These are phyloP conservation scores for Leccinum barrowsii DNA, from an alignment of 768 basidiomycete species.

Conservation along the genomic window DNA sequence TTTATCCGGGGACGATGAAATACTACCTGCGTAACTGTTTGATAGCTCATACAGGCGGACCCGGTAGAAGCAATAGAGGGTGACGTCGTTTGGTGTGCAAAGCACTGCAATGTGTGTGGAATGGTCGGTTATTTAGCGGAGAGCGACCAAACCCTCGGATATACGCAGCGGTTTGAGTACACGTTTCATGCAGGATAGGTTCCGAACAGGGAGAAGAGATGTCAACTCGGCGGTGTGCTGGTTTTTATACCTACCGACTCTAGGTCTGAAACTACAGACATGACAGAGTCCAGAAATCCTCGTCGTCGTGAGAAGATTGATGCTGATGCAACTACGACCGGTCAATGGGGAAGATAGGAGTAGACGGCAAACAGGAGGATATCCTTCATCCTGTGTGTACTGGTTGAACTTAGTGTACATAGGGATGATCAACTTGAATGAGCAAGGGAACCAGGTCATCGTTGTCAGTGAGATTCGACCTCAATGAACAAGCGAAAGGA, in stretches of 20 bases:
- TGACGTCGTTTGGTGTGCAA: not conserved
- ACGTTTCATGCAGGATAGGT: not conserved
- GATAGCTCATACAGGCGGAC: not conserved
- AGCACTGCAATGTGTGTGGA: not conserved
- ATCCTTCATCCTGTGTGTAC: not conserved
- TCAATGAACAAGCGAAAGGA: not conserved
- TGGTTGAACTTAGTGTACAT: not conserved
- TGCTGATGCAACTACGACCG: not conserved
- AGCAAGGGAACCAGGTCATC: not conserved
- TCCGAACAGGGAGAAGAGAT: not conserved
- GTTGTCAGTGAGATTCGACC: not conserved
- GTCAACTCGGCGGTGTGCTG: not conserved
- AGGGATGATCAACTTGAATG: not conserved
- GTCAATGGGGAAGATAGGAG: not conserved
- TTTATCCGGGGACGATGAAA: not conserved
- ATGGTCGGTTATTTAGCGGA: not conserved
- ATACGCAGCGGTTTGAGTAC: not conserved
- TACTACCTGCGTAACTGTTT: not conserved
- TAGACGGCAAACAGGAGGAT: not conserved
- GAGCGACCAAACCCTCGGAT: not conserved
- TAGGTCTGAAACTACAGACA: not conserved
- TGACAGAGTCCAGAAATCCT: not conserved
- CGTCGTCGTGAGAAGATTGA: not conserved
- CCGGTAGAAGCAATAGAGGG: not conserved
- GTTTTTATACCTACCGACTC: not conserved